These are phyloP conservation scores for Emmonsia crescens DNA, from an alignment of 2,329 filamentous ascomycete genomes.

Conservation along the genomic window DNA sequence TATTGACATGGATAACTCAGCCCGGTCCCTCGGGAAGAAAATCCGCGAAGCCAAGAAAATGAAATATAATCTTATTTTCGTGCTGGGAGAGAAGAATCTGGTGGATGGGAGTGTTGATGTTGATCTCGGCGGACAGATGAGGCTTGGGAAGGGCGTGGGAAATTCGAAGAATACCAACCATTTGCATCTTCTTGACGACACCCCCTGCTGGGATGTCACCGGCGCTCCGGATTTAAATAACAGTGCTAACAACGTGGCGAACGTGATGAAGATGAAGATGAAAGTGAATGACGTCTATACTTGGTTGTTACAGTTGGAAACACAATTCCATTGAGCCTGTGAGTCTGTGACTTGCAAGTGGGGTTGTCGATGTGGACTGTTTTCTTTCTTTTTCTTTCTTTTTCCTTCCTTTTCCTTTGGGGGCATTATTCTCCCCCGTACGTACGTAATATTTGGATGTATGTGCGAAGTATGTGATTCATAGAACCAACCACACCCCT, in stretches of 20 bases:
- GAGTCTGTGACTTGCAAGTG: too few species aligned
- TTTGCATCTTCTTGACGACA: conserved; percentile 16
- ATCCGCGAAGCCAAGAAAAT: conserved; percentile 59
- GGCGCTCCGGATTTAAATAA: conserved; percentile 7
- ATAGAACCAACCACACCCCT: background rate
- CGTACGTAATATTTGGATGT: background rate
- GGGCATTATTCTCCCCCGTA: background rate
- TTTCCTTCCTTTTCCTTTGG: background rate
- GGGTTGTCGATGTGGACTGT: too few species aligned
- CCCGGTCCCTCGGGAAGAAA: conserved; percentile 55
- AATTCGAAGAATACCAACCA: conserved; percentile 13
- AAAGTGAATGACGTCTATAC: conserved; percentile 29
- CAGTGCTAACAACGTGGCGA: background rate
- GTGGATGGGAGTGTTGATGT: conserved; percentile 44
- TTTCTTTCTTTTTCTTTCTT: too few species aligned
- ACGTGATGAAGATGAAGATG: conserved; percentile 12
- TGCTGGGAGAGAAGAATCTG: conserved; percentile 58
- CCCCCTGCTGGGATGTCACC: conserved; percentile 10
- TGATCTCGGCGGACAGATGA: conserved; percentile 32
- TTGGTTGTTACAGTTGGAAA: conserved; percentile 28
- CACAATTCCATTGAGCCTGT: conserved; percentile 23
- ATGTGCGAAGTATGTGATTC: background rate
- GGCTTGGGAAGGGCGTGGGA: conserved; percentile 27
- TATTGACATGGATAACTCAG: conserved; percentile 59
- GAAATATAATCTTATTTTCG: conserved; percentile 63